Evolutionary conservation across 2,329 filamentous ascomycete species (phyloP).

Genomic region (Epicoccum nigrum): DNA sequence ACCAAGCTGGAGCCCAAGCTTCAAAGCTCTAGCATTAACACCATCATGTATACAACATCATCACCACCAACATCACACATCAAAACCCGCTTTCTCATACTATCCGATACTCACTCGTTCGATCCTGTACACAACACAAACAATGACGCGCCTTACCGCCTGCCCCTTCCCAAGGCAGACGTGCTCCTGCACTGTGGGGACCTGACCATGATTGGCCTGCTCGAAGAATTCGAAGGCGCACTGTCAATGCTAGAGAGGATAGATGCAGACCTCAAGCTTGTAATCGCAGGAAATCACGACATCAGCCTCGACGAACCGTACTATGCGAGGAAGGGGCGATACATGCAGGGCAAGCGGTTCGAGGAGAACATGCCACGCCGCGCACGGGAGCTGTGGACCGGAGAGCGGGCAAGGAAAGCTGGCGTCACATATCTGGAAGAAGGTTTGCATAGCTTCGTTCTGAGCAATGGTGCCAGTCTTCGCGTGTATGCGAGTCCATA

Average conservation of each 20-base stretch:
- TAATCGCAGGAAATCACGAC: constrained; percentile 70
- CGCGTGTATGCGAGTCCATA: constrained; percentile 60
- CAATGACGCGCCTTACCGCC: constrained; percentile 26
- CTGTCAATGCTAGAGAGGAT: constrained; percentile 56
- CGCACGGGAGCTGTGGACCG: constrained; percentile 56
- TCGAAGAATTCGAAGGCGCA: constrained; percentile 55
- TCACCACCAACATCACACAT: constrained; percentile 12
- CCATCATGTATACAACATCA: constrained; percentile 20
- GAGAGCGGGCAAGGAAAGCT: constrained; percentile 50
- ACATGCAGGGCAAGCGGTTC: constrained; percentile 34
- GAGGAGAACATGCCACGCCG: constrained; percentile 26
- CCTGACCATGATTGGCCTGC: constrained; percentile 59
- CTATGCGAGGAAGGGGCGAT: constrained; percentile 44
- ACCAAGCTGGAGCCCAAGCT: too few species aligned
- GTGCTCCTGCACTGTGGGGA: constrained; percentile 66
- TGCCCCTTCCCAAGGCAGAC: constrained; percentile 58
- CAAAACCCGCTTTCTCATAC: constrained; percentile 52
- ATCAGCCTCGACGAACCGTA: constrained; percentile 61
- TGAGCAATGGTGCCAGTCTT: constrained; percentile 58
- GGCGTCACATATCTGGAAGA: constrained; percentile 64
- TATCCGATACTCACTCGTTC: constrained; percentile 52
- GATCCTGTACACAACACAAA: constrained; percentile 18
- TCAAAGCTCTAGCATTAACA: background rate
- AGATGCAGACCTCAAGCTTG: constrained; percentile 63
- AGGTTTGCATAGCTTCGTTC: constrained; percentile 54